A percentile compares a stretch with the other conserved stretches of the same genome.
Conservation (phyloP, 1,284 basidiomycete species). For the Fomitopsis palustris region DNA sequence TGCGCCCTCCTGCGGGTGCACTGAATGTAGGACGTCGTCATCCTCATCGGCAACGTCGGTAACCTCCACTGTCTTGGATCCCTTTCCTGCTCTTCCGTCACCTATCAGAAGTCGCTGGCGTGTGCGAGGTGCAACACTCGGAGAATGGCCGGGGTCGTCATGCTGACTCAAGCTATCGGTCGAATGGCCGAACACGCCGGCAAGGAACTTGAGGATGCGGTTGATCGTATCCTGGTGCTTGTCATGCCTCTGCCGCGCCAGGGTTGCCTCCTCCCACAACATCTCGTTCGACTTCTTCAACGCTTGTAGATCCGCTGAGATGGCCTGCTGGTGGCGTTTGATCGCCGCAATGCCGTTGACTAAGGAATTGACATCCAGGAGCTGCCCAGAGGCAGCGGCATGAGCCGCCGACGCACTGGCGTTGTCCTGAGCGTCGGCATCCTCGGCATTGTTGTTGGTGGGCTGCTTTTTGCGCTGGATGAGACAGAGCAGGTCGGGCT, state of each 20-base stretch:
- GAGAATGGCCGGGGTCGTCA: slow-evolving; percentile 36
- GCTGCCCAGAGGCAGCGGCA: slow-evolving; percentile 40
- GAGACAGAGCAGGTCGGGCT: slow-evolving; percentile 86
- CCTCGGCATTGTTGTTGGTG: slow-evolving; percentile 26
- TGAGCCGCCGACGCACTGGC: slow-evolving; percentile 15
- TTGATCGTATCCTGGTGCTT: slow-evolving; percentile 98
- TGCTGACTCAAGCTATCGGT: slow-evolving; percentile 36
- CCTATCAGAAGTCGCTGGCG: slow-evolving; percentile 67
- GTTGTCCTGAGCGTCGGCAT: slow-evolving; percentile 26
- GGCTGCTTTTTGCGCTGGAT: slow-evolving; percentile 79
- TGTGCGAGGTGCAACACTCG: slow-evolving; percentile 49
- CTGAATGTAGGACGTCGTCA: slow-evolving; percentile 27
- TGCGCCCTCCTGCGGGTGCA: slow-evolving; percentile 9
- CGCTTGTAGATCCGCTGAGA: slow-evolving; percentile 85
- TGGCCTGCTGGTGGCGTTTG: slow-evolving; percentile 87
- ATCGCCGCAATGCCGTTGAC: slow-evolving; percentile 85
- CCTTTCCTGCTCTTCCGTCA: slow-evolving; percentile 38
- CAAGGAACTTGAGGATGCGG: slow-evolving; percentile 91
- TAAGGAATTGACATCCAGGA: slow-evolving; percentile 74
- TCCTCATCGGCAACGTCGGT: slow-evolving; percentile 37
- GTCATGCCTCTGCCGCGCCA: slow-evolving; percentile 77
- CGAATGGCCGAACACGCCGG: slow-evolving; percentile 82
- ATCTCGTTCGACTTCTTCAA: slow-evolving; percentile 87
- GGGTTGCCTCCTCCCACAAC: slow-evolving; percentile 90
- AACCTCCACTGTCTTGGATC: slow-evolving; percentile 32